Base-by-base conservation (phyloP, 108 stramenopile genomes). In the Fistulifera pelliculosa region DNA sequence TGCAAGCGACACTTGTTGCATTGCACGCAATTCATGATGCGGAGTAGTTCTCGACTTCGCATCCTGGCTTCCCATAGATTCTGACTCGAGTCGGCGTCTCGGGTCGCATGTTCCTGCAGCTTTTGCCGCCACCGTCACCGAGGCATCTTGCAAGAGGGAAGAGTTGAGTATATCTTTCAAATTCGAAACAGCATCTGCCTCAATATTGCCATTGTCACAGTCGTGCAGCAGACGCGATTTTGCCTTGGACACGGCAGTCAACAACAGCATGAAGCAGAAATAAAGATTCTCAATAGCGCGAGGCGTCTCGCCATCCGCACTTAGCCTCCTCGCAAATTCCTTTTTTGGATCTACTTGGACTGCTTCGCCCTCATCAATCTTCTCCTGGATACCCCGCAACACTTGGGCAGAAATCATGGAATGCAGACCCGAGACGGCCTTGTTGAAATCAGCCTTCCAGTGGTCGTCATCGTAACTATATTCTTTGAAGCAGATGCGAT, bases 11-110 rank as follows among this genome's bases (percentile, higher is more conserved):
- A 99, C 58, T 94, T 94, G 66, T 96, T 96, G 74, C 96, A 99
- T 60, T 94, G 95, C 27, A 99, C 95, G 64, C 98, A 99, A 66
- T 97, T 96, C 82, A 97, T 94, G 23, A 96, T 85, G 4, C 95
- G 80, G 55, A 84, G 65, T n/a, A 99, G 74, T 28, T 96, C 87
- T 54, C 89, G 61, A 1, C 81, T 76, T 19, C 89, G 72, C 89
- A 90, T 83, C 24, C 92, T 54, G 15, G 85, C 90, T 52, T 95
- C 81, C 90, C 87, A 92, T 7, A 95, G 52, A 27, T 31, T 68
- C 41, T 65, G 58, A 15, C 47, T 12, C 0, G 75, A 71, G 10
- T 54, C 58, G 15, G 61, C 24, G 52, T 81, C 75, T 43, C 74
- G 64, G 25, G 77, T 27, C 16, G 84, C 85, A 58, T 87, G 81